phyloP scores from a whole-genome alignment of 306 rosid species.

The Inga oerstediana region DNA sequence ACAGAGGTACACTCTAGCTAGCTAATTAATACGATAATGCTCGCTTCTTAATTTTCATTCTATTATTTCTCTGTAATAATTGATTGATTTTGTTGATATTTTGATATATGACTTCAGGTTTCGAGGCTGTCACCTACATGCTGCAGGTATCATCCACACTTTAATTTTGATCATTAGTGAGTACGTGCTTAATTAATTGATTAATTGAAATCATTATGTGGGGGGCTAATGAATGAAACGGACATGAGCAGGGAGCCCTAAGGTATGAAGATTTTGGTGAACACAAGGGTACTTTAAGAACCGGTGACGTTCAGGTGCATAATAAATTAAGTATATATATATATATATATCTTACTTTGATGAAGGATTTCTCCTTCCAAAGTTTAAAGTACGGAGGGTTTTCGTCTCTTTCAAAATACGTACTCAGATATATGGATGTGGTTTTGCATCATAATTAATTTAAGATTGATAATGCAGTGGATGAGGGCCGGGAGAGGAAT shows the following conservation, averaged over 20 bases:
- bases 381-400: too few species aligned
- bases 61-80: background rate
- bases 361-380: too few species aligned
- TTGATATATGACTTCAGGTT: conserved; percentile 35
- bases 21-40: background rate
- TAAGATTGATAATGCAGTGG: conserved; percentile 46
- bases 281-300: conserved; percentile 56
- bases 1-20: conserved; percentile 47
- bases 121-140: conserved; percentile 57
- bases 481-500: conserved; percentile 80
- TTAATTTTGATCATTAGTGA: background rate
- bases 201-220: background rate
- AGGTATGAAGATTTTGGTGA: conserved; percentile 71
- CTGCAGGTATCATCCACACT: conserved; percentile 31
- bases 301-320: conserved; percentile 69
- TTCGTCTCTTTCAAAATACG: too few species aligned
- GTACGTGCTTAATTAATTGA: background rate
- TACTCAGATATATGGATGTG: background rate
- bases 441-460: background rate
- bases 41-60: background rate
- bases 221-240: background rate
- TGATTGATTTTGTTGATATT: background rate
- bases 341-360: too few species aligned
- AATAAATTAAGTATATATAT: too few species aligned
- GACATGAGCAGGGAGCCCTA: conserved; percentile 50